Conservation (phyloP, 805 yeast genomes). For the Wickerhamomyces xylosicus region DNA sequence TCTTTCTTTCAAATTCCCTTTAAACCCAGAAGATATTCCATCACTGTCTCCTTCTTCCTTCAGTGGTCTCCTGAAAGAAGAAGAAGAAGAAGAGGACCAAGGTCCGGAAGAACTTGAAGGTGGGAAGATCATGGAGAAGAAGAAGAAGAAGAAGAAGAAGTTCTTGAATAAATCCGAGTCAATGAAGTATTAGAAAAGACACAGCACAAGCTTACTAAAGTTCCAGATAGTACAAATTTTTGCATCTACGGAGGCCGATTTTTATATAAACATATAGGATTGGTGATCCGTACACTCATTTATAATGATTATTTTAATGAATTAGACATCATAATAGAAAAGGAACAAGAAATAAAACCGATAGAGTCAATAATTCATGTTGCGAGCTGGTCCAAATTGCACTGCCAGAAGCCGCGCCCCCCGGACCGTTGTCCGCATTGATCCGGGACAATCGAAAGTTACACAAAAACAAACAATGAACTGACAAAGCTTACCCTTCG, state of each 20-base stretch:
- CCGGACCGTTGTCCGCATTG: too few relatives aligned
- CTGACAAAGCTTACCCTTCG: too few relatives aligned
- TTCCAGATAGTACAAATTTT: background rate
- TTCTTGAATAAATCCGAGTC: slow-evolving; percentile 9
- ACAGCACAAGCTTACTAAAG: background rate
- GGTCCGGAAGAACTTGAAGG: slow-evolving; percentile 6
- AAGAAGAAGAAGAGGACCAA: background rate
- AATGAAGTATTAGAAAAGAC: slow-evolving; percentile 1
- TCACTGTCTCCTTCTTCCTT: background rate
- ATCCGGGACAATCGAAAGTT: too few relatives aligned
- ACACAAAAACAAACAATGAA: too few relatives aligned
- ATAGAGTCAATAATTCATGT: too few relatives aligned
- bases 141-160: slow-evolving; percentile 13
- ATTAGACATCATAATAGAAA: too few relatives aligned
- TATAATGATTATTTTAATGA: background rate
- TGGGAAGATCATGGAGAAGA: slow-evolving; percentile 7
- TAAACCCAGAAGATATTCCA: slow-evolving; percentile 2
- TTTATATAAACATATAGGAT: slow-evolving; percentile 2
- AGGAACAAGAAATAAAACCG: too few relatives aligned
- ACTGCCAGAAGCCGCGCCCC: too few relatives aligned
- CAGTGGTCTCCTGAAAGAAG: slow-evolving; percentile 1
- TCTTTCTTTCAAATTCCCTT: slow-evolving; percentile 19
- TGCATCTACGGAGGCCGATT: background rate
- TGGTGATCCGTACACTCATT: background rate
- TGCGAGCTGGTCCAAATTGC: too few relatives aligned